Evolutionary conservation across 176 grass and related monocot genomes (phyloP), one percentile per base, ranked within the genome.

Genomic region (Pontederia paniculata): DNA sequence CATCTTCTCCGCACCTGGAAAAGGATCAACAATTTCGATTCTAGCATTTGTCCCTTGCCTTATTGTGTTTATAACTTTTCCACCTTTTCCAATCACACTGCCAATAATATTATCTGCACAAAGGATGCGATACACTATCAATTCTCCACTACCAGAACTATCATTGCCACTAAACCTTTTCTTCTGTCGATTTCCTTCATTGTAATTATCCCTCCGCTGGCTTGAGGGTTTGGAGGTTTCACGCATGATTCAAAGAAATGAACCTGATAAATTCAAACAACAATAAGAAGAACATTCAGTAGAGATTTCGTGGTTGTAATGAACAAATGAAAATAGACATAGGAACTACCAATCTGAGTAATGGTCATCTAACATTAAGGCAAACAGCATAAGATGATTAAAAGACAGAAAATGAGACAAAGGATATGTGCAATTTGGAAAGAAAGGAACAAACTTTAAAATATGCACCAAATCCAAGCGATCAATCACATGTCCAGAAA

Each of bases 61-160:
- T 54, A 98, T 98, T 46, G 83, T 71, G 74, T 91, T 98, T 66
- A 98, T 98, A 12, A 98, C 80, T 77, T 84, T 98, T 22, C 93
- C 93, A 44, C 57, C 74, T 74, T 91, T 98, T 25, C 93, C 93
- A 55, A 98, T 98, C 23, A 98, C 93, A 70, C 80, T 89, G 48
- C 93, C 93, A 58, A 98, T 91, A 54, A 91, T 70, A 54, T 60
- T 65, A 55, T 66, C 74, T 15, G 87, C 86, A 62, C 93, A 98
- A 58, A 98, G 77, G 57, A 98, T 82, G 11, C 93, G 87, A 59
- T 83, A 91, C 55, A 98, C 70, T 73, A 98, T 74, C 54, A 86
- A 65, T 12, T 84, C 79, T 1, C 81, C 70, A 55, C 70, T 81
- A 62, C 62, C 63, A 15, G 60, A 78, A 68, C 65, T 64, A 67